Evolutionary conservation across 805 yeast genomes (phyloP).

Genomic region (Saccharomycopsis sp.): DNA sequence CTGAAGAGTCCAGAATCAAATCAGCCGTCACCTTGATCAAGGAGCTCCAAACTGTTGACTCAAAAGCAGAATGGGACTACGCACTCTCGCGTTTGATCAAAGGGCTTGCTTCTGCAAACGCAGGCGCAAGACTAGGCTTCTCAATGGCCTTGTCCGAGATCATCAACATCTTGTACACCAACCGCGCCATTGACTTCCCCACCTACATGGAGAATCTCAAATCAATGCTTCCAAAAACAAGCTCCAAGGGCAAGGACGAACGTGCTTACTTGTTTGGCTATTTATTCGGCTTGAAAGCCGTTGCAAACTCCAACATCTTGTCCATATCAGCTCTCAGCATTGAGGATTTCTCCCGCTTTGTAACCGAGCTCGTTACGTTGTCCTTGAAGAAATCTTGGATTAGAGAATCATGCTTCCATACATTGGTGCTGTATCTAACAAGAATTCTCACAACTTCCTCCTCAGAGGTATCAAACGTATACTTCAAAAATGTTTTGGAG

Average conservation of each 20-base stretch:
- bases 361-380: conserved; percentile 44
- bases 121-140: conserved; percentile 78
- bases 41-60: conserved; percentile 40
- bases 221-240: conserved; percentile 31
- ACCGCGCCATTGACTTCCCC: conserved; percentile 29
- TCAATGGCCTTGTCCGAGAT: conserved; percentile 80
- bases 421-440: conserved; percentile 48
- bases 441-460: conserved; percentile 22
- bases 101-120: conserved; percentile 76
- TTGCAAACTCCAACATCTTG: conserved; percentile 47
- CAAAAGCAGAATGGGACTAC: conserved; percentile 64
- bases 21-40: conserved; percentile 61
- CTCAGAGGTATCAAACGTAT: conserved; percentile 22
- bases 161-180: conserved; percentile 28
- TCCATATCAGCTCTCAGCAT: conserved; percentile 7
- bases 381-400: conserved; percentile 72
- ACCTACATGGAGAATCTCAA: conserved; percentile 30
- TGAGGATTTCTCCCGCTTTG: conserved; percentile 32
- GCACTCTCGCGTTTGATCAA: conserved; percentile 69
- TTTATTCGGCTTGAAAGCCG: conserved; percentile 73
- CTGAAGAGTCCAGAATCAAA: conserved; percentile 58
- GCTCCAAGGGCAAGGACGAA: conserved; percentile 70
- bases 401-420: conserved; percentile 69
- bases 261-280: conserved; percentile 74
- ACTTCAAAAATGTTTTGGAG: conserved; percentile 30